Evolutionary conservation across 352 stramenopile genomes (phyloP).

Genomic region (Stephanocyclus meneghinianus): DNA sequence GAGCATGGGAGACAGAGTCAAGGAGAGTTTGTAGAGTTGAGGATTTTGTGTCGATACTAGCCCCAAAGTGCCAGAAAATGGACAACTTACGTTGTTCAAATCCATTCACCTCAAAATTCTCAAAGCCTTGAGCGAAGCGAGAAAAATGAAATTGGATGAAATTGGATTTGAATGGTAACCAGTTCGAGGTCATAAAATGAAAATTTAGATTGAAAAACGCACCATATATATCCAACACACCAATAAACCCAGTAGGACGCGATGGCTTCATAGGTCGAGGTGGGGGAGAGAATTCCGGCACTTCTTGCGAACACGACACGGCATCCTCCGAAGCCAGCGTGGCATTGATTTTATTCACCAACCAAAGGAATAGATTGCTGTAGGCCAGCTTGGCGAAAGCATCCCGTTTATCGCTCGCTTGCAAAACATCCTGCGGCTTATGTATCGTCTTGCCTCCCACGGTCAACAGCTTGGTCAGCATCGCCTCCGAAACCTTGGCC

Average conservation of each 20-base stretch:
- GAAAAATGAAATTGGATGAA: no score
- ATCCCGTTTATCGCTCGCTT: conserved; percentile 86
- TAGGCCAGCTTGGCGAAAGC: conserved; percentile 95
- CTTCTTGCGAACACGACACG: neutral
- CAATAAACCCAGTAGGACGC: conserved; percentile 77
- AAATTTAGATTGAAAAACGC: no score
- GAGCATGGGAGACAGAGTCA: neutral
- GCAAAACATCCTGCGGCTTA: conserved; percentile 72
- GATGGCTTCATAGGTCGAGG: conserved; percentile 12
- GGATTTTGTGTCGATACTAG: neutral
- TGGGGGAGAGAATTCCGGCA: conserved; percentile 35
- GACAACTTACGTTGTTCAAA: conserved; percentile 80
- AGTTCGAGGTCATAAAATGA: no score
- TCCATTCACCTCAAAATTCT: conserved; percentile 86
- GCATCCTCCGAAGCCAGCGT: conserved; percentile 58
- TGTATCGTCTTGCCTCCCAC: conserved; percentile 81
- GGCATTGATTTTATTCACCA: conserved; percentile 90
- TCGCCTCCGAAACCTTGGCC: conserved; percentile 66
- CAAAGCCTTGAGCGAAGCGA: conserved; percentile 62
- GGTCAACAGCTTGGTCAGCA: conserved; percentile 77
- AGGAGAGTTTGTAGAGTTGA: neutral
- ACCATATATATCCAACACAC: conserved; percentile 87
- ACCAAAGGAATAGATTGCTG: conserved; percentile 96
- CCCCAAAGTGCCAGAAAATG: neutral
- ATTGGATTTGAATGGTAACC: no score